These are phyloP conservation scores for rapeseed (Brassica napus) DNA, from an alignment of 345 rosid species.

Conservation along the genomic window DNA sequence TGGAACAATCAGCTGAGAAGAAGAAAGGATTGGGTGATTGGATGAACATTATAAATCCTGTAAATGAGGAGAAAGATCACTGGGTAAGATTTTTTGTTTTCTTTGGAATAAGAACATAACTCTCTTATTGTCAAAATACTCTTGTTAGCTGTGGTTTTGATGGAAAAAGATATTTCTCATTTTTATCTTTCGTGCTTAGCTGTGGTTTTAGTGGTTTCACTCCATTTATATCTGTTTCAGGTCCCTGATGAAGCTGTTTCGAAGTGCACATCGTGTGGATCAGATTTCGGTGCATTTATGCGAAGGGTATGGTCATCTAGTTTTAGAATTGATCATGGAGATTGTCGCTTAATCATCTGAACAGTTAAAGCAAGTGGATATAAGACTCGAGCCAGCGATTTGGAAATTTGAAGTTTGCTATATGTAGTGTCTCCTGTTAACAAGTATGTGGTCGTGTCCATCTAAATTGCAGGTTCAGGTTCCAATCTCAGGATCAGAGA, in stretches of 20 bases:
- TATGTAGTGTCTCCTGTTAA: background rate
- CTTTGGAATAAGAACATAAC: too few species aligned
- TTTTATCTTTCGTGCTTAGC: background rate
- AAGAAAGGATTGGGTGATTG: constrained; percentile 82
- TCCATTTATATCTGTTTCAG: constrained; percentile 36
- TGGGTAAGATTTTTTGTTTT: constrained; percentile 48
- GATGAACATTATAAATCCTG: constrained; percentile 90
- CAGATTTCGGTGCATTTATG: constrained; percentile 88
- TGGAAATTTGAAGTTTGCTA: constrained; percentile 4
- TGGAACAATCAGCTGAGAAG: constrained; percentile 70
- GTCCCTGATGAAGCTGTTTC: constrained; percentile 97
- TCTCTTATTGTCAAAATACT: too few species aligned
- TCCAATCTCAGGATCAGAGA: constrained; percentile 95
- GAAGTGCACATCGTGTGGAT: constrained; percentile 78
- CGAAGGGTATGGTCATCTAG: constrained; percentile 39
- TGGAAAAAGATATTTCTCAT: too few species aligned
- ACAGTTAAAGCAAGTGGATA: constrained; percentile 2
- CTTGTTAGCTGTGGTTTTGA: background rate
- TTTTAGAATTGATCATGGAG: background rate
- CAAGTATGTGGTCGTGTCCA: background rate
- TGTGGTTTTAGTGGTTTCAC: constrained; percentile 9
- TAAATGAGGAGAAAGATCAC: constrained; percentile 94
- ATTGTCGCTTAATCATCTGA: background rate
- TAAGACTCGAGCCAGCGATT: background rate
- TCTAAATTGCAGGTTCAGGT: constrained; percentile 49